Base-by-base conservation (phyloP, 75 land plant genomes). In the Gnetum montanum region DNA sequence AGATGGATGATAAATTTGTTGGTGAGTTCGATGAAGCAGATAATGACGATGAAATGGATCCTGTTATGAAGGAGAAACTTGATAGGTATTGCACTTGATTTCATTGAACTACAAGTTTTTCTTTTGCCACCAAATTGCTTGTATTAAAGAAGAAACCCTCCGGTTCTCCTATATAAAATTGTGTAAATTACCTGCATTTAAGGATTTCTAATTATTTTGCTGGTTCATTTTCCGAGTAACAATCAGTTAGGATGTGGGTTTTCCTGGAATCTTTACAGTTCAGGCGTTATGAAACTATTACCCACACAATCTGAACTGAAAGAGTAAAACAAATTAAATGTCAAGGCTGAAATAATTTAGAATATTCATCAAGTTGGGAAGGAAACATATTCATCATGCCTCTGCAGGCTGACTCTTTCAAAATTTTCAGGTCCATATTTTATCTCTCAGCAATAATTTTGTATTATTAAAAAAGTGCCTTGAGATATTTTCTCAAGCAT, bases 31-130 rank as follows among this genome's bases (percentile, higher is more conserved):
- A 78, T 35, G 81, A 73, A 64, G 73, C 34, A 46, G 73, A 80
- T 46, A 57, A 65, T 52, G 80, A 84, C 59, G 88, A 78, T 65
- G 86, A 62, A 33, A 47, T 83, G 52, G 86, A 83, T 47, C 83
- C 86, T 36, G 63, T 59, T 25, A 48, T 79, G 55, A 60, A 72
- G 58, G 86, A 83, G 57, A 54, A 78, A 63, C 68, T 83, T 28
- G 86, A 83, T 49, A 71, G 86, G 86, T 83, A 52, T 24, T 31
- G 50, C n/a, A 63, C 68, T 10, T n/a, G 43, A 25, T 22, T 48
- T 30, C 1, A 4, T 31, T 15, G 40, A 33, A 24, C 10, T 1
- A 2, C 16, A 31, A 41, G 31, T 47, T 29, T 26, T 31, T 7
- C 20, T 16, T 16, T 8, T 22, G 13, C 44, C 31, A 11, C 31